These are phyloP conservation scores for Sarcodon aspratus DNA, from an alignment of 768 basidiomycete genomes.

Conservation along the genomic window DNA sequence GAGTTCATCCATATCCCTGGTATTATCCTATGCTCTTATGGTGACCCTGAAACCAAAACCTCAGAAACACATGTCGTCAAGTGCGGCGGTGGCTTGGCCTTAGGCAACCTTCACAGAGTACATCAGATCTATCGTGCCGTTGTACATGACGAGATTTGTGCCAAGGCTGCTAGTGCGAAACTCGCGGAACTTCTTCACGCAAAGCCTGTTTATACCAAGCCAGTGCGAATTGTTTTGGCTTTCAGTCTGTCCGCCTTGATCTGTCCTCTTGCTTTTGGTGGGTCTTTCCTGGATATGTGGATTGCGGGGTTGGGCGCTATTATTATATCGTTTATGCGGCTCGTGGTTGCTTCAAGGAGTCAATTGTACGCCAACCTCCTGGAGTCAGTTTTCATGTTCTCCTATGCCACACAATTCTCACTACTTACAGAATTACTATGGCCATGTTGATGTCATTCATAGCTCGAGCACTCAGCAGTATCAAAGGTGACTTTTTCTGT, in stretches of 20 bases:
- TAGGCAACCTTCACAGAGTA: slow-evolving; percentile 76
- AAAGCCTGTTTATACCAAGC: slow-evolving; percentile 50
- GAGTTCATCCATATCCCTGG: slow-evolving; percentile 79
- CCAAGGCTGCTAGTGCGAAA: slow-evolving; percentile 53
- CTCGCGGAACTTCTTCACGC: slow-evolving; percentile 53
- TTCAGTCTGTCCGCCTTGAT: slow-evolving; percentile 65
- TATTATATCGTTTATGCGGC: slow-evolving; percentile 55
- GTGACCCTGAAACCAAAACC: slow-evolving; percentile 73
- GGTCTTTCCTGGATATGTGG: slow-evolving; percentile 75
- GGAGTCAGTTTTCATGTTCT: slow-evolving; percentile 42
- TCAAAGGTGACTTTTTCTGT: slow-evolving; percentile 66
- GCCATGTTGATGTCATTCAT: slow-evolving; percentile 71
- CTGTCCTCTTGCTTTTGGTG: slow-evolving; percentile 80
- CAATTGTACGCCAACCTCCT: slow-evolving; percentile 84
- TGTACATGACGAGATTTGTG: slow-evolving; percentile 83
- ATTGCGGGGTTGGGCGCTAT: slow-evolving; percentile 59
- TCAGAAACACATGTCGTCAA: slow-evolving; percentile 87
- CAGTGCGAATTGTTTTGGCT: slow-evolving; percentile 53
- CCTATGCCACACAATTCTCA: not conserved
- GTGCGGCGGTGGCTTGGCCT: slow-evolving; percentile 58
- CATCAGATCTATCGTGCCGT: slow-evolving; percentile 79
- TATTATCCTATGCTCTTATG: slow-evolving; percentile 76
- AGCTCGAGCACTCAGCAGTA: slow-evolving; percentile 74
- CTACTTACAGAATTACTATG: slow-evolving; percentile 51
- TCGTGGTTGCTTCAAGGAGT: slow-evolving; percentile 50